Base-by-base conservation (phyloP, 2,329 filamentous ascomycete genomes). In the Daldinia sp. region DNA sequence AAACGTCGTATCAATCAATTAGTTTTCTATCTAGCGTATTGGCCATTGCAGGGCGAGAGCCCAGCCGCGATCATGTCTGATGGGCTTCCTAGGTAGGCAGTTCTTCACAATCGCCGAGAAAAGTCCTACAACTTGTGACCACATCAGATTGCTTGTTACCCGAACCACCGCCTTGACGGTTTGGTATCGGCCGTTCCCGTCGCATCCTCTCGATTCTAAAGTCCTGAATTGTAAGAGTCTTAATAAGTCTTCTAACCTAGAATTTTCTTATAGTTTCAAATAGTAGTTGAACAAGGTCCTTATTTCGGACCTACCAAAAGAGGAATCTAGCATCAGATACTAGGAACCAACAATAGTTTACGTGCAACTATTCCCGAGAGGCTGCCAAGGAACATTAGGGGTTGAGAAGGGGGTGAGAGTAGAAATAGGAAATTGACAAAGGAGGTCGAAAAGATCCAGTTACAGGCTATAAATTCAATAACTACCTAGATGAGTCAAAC, bases 351-450 rank as follows among this genome's bases (percentile, higher is more conserved):
- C 15, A 1, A 15, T 5, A 51, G 46, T 5, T 15, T 15, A 35
- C 33, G 10, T 35, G 33, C 33, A 51, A 18, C 26, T 33, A 33
- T 51, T 33, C 28, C 26, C 46, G 46, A 33, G 13, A 7, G 18
- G 23, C 10, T 51, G 46, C 46, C 28, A 33, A 51, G 46, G 46
- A 33, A 51, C 30, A 33, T 33, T 33, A 26, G 46, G 46, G 46
- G 46, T 15, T 51, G 26, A 51, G 33, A 50, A 30, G 26, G 26
- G 26, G 20, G 33, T 35, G 46, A 23, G 46, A 26, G 6, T 28
- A 50, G 46, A 33, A 15, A n/a, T 15, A 10, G 28, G 15, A 33
- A 33, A 18, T 33, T 18, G 23, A 13, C 46, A 6, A 28, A 51
- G 15, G 6, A 4, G 4, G 15, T 30, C 15, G 13, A 15, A 33